These are phyloP conservation scores for Dysphania ambrosioides DNA, from an alignment of 148 eudicot genomes.

Conservation along the genomic window DNA sequence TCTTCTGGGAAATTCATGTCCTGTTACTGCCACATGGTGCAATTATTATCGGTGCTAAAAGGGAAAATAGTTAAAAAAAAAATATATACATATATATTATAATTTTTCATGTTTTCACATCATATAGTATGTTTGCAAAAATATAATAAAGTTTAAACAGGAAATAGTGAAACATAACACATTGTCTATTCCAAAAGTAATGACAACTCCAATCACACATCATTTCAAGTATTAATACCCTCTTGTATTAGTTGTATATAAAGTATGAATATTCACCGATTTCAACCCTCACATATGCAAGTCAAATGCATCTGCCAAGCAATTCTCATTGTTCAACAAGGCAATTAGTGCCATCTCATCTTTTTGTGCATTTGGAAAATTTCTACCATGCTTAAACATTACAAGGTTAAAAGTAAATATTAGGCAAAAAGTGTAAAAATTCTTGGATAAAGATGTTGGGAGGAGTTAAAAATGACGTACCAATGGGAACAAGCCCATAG, in stretches of 20 bases:
- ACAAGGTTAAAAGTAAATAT: background rate
- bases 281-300: constrained; percentile 2
- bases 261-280: constrained; percentile 4
- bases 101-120: background rate
- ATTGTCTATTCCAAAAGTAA: constrained; percentile 19
- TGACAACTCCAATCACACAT: constrained; percentile 18
- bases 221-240: constrained; percentile 12
- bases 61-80: background rate
- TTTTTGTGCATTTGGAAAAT: background rate
- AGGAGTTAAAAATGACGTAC: constrained; percentile 17
- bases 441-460: constrained; percentile 15
- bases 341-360: background rate
- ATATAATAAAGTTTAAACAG: background rate
- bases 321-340: constrained; percentile 1
- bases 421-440: too few species aligned
- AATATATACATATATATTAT: background rate
- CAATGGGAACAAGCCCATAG: constrained; percentile 6
- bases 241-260: constrained; percentile 1
- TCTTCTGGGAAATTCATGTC: constrained; percentile 57
- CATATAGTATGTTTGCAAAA: background rate
- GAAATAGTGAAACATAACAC: constrained; percentile 16
- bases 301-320: constrained; percentile 12
- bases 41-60: constrained; percentile 14
- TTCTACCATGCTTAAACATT: background rate
- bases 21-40: constrained; percentile 38